Evolutionary conservation across 2,329 filamentous ascomycete genomes (phyloP).

Genomic region (Fusarium sacchari): DNA sequence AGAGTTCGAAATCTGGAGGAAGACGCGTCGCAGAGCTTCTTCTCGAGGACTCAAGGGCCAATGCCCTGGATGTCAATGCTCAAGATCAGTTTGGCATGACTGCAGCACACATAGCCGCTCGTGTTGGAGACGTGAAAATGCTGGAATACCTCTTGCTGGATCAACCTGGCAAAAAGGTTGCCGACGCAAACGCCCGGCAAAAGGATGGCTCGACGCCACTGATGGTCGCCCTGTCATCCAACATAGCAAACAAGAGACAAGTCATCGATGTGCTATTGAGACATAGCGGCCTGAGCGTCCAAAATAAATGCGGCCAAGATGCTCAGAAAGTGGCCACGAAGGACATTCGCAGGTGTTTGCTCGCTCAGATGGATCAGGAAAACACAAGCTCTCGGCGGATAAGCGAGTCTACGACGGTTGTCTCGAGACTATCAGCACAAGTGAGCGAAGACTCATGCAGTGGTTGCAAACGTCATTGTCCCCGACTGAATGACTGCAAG

Average conservation of each 20-base stretch:
- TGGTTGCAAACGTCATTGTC: neutral
- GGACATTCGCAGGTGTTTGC: neutral
- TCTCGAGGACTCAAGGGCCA: rapidly evolving
- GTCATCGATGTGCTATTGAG: neutral
- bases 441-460: neutral
- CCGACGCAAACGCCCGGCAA: neutral
- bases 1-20: neutral
- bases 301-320: neutral
- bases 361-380: neutral
- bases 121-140: neutral
- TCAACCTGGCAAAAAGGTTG: neutral
- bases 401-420: neutral
- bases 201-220: neutral
- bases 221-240: neutral
- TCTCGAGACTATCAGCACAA: neutral
- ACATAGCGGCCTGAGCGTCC: neutral
- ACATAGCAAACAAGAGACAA: neutral
- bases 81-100: neutral
- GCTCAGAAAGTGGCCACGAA: neutral
- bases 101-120: neutral
- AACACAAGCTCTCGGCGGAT: neutral
- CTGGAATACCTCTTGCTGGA: neutral
- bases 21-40: neutral
- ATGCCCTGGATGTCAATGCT: neutral
- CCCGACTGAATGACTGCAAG: neutral